Conservation (phyloP, 2,329 filamentous ascomycete species). For the Albophoma yamanashiensis region DNA sequence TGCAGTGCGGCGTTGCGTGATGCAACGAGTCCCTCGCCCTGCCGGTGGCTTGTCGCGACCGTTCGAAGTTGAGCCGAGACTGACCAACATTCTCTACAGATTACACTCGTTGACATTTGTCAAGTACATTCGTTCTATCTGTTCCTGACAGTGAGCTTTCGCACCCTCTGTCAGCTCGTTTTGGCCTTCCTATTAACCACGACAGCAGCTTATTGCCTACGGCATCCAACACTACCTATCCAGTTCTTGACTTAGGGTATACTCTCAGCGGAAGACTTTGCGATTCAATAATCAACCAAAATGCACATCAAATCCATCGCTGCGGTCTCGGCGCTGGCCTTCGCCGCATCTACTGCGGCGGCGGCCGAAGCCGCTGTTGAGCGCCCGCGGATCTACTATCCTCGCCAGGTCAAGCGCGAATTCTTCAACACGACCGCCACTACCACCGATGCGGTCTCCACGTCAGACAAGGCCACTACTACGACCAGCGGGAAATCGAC, state of each 20-base stretch:
- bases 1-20: background rate
- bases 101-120: constrained; percentile 43
- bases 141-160: constrained; percentile 32
- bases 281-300: constrained; percentile 11
- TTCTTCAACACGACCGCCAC: constrained; percentile 32
- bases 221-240: constrained; percentile 5
- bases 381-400: constrained; percentile 46
- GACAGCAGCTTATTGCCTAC: constrained; percentile 2
- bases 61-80: background rate
- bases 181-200: background rate
- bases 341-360: constrained; percentile 38
- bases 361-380: constrained; percentile 29
- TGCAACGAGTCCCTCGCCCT: background rate
- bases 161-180: background rate
- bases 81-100: constrained; percentile 11
- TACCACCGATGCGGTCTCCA: constrained; percentile 10
- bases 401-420: constrained; percentile 43
- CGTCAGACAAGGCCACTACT: constrained; percentile 7
- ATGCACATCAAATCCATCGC: constrained; percentile 40
- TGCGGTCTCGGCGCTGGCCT: constrained; percentile 28
- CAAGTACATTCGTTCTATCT: constrained; percentile 48
- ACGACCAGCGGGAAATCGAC: constrained; percentile 5
- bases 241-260: constrained; percentile 5
- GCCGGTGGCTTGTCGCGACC: background rate
- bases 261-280: background rate